Percentiles rank a stretch among this genome's conserved stretches.
Conservation (phyloP, 148 eudicot species). For the Silene conica region DNA sequence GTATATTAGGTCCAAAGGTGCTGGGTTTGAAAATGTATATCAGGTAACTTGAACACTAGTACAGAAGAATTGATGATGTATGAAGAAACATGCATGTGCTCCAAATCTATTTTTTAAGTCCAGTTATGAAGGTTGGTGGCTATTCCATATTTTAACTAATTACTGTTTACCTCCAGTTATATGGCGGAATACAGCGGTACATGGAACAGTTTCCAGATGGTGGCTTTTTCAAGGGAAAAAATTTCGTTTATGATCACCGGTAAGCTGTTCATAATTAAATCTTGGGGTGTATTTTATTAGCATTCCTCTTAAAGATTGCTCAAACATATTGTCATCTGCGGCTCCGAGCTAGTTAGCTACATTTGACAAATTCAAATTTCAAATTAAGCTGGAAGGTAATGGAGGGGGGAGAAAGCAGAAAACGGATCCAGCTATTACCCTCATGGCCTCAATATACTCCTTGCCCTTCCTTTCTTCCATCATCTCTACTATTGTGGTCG, state of each 20-base stretch:
- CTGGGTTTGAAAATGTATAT: slow-evolving; percentile 94
- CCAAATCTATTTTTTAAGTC: neutral
- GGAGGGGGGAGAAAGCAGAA: no score
- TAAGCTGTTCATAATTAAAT: slow-evolving; percentile 20
- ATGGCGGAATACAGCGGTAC: slow-evolving; percentile 92
- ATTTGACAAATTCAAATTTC: neutral
- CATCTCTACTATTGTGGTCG: neutral
- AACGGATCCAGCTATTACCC: neutral
- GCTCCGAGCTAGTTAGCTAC: neutral
- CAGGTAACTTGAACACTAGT: slow-evolving; percentile 43
- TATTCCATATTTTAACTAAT: neutral
- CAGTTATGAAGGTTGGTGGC: neutral
- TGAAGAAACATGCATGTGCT: neutral
- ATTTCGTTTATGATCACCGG: slow-evolving; percentile 96
- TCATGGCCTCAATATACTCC: neutral
- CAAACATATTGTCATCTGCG: neutral
- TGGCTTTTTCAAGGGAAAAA: slow-evolving; percentile 91
- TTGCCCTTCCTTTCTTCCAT: neutral
- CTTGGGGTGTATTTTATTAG: no score
- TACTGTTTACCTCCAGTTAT: slow-evolving; percentile 52
- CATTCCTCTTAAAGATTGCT: no score
- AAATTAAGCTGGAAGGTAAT: no score
- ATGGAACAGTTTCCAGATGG: slow-evolving; percentile 93
- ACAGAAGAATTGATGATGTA: neutral
- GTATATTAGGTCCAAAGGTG: slow-evolving; percentile 85